Conservation (phyloP, 306 rosid genomes). For the Casuarina cunninghamiana region DNA sequence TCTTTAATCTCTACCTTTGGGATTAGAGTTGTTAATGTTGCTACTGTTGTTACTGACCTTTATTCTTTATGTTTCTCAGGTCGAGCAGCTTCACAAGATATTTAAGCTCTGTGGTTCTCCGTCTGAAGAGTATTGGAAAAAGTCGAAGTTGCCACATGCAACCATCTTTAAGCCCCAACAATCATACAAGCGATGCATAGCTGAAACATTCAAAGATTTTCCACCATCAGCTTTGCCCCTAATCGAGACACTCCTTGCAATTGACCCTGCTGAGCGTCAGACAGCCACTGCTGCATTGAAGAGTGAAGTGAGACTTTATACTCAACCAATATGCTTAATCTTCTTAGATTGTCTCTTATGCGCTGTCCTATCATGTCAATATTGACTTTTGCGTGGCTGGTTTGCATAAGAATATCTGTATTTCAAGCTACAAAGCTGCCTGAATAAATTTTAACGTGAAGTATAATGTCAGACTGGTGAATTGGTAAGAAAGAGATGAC, state of each 20-base stretch:
- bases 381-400: slow-evolving; percentile 5
- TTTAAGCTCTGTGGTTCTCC: slow-evolving; percentile 95
- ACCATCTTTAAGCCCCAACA: slow-evolving; percentile 88
- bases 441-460: neutral
- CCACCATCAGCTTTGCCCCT: slow-evolving; percentile 77
- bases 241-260: slow-evolving; percentile 75
- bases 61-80: slow-evolving; percentile 43
- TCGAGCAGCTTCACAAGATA: slow-evolving; percentile 93
- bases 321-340: slow-evolving; percentile 16
- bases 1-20: slow-evolving; percentile 20
- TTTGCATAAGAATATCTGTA: slow-evolving; percentile 2
- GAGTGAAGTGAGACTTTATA: slow-evolving; percentile 71
- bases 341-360: slow-evolving; percentile 11
- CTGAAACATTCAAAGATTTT: slow-evolving; percentile 71
- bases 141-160: slow-evolving; percentile 82
- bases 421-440: slow-evolving; percentile 5
- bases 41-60: slow-evolving; percentile 26
- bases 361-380: slow-evolving; percentile 11
- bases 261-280: slow-evolving; percentile 79
- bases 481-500: neutral
- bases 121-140: slow-evolving; percentile 87
- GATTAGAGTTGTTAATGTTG: slow-evolving; percentile 32
- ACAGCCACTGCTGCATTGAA: slow-evolving; percentile 79
- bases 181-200: slow-evolving; percentile 77
- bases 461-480: neutral